phyloP scores from a whole-genome alignment of 2,329 filamentous ascomycete species.

The Monosporascus sp. region DNA sequence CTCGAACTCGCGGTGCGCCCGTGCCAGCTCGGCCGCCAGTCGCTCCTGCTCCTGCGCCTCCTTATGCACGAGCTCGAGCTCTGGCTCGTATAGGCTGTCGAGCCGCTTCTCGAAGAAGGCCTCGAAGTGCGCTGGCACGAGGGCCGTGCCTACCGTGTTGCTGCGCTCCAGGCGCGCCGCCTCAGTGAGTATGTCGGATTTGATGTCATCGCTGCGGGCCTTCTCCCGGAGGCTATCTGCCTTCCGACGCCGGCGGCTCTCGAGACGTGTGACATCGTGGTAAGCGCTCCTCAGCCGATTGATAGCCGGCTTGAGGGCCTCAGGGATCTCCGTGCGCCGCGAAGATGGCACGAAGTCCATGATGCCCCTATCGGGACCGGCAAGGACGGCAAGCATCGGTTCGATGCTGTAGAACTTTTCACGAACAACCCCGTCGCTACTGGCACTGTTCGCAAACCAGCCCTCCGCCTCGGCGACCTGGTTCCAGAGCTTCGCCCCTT shows the following conservation, averaged over 20 bases:
- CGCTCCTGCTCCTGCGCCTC: conserved; percentile 74
- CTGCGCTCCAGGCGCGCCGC: conserved; percentile 79
- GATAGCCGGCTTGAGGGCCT: conserved; percentile 73
- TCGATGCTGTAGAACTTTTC: conserved; percentile 75
- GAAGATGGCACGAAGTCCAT: conserved; percentile 88
- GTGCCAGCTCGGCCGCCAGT: conserved; percentile 61
- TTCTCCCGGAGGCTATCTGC: conserved; percentile 75
- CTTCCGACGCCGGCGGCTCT: conserved; percentile 73
- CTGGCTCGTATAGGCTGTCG: conserved; percentile 68
- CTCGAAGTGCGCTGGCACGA: conserved; percentile 88
- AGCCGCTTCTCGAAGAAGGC: conserved; percentile 81
- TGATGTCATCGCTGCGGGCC: conserved; percentile 82
- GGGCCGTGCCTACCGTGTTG: conserved; percentile 69
- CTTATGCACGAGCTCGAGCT: conserved; percentile 63
- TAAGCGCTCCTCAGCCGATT: conserved; percentile 71
- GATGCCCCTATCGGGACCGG: conserved; percentile 72
- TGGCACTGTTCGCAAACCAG: conserved; percentile 66
- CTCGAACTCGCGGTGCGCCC: conserved; percentile 74
- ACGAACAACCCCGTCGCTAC: conserved; percentile 58
- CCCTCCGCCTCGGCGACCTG: conserved; percentile 76
- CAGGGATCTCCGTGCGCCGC: conserved; percentile 70
- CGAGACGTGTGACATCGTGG: conserved; percentile 79
- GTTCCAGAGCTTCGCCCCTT: conserved; percentile 63
- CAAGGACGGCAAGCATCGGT: conserved; percentile 67
- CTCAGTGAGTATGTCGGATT: conserved; percentile 75